Conservation (phyloP, 2,329 filamentous ascomycete genomes). For the Cladobotryum mycophilum region DNA sequence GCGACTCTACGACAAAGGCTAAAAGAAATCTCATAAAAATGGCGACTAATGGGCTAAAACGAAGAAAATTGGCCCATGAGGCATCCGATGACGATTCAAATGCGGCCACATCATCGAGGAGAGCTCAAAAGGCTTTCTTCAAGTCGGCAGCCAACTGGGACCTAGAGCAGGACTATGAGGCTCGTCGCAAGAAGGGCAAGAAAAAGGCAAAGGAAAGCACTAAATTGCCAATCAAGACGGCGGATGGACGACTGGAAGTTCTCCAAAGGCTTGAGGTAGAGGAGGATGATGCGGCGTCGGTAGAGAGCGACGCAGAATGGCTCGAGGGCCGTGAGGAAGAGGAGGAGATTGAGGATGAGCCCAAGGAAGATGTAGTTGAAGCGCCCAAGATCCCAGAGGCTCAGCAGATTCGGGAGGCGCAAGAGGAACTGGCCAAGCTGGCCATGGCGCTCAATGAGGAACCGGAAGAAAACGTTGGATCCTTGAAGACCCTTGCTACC, state of each 20-base stretch:
- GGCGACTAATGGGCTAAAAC: constrained; percentile 46
- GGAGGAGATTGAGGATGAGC: constrained; percentile 30
- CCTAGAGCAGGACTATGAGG: constrained; percentile 86
- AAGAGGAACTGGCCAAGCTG: constrained; percentile 85
- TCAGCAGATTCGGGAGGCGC: constrained; percentile 77
- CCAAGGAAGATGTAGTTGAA: constrained; percentile 42
- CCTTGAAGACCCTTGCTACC: constrained; percentile 70
- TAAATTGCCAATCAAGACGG: constrained; percentile 79
- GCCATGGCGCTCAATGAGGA: constrained; percentile 80
- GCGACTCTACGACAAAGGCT: too few species aligned
- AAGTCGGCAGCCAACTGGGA: constrained; percentile 77
- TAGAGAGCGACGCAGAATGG: constrained; percentile 57
- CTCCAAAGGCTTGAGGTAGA: constrained; percentile 49
- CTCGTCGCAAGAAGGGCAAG: constrained; percentile 69
- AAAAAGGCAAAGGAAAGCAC: constrained; percentile 66
- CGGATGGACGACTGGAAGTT: constrained; percentile 65
- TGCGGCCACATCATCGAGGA: constrained; percentile 28
- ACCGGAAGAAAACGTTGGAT: constrained; percentile 80
- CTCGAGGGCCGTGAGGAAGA: constrained; percentile 54
- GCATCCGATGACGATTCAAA: constrained; percentile 37
- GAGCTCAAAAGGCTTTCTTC: constrained; percentile 60
- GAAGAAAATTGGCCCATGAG: constrained; percentile 52
- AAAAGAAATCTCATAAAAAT: constrained; percentile 25
- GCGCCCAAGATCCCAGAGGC: constrained; percentile 63
- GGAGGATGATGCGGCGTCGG: constrained; percentile 50